Conservation (phyloP, 257 asterid genomes). For the Rubia yunnanensis region DNA sequence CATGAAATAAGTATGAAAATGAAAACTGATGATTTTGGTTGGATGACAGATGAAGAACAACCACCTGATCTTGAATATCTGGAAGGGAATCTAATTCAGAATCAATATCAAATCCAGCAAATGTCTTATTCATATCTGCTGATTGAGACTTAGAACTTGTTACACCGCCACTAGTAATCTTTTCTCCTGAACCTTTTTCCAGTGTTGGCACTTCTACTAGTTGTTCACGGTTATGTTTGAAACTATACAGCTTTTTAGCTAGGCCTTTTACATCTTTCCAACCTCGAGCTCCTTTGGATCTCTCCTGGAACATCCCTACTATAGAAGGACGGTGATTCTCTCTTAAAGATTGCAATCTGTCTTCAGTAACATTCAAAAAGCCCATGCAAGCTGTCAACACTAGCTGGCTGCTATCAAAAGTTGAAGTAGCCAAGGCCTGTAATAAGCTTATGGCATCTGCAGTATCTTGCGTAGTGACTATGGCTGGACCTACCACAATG, state of each 20-base stretch:
- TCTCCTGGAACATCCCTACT: conserved; percentile 52
- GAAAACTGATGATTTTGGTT: too few species aligned
- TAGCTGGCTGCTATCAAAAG: conserved; percentile 95
- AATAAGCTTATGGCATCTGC: conserved; percentile 77
- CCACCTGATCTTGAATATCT: conserved; percentile 92
- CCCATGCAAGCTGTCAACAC: conserved; percentile 95
- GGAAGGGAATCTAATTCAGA: conserved; percentile 68
- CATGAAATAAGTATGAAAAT: neutral
- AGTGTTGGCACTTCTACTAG: conserved; percentile 32
- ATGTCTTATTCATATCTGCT: conserved; percentile 41
- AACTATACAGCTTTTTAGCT: conserved; percentile 76
- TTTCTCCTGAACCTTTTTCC: conserved; percentile 33
- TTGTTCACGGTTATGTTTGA: conserved; percentile 55
- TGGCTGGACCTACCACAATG: conserved; percentile 63
- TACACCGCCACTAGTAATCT: conserved; percentile 17
- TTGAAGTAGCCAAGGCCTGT: conserved; percentile 75
- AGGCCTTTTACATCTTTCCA: conserved; percentile 69
- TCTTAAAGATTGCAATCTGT: conserved; percentile 52
- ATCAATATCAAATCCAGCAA: conserved; percentile 38
- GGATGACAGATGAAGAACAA: conserved; percentile 9
- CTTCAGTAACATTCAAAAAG: conserved; percentile 60
- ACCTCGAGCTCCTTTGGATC: conserved; percentile 44
- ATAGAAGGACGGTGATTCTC: conserved; percentile 69
- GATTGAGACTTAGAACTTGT: conserved; percentile 30
- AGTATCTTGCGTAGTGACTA: conserved; percentile 78